These are phyloP conservation scores for Solanum chmielewskii DNA, from an alignment of 257 asterid genomes.

Conservation along the genomic window DNA sequence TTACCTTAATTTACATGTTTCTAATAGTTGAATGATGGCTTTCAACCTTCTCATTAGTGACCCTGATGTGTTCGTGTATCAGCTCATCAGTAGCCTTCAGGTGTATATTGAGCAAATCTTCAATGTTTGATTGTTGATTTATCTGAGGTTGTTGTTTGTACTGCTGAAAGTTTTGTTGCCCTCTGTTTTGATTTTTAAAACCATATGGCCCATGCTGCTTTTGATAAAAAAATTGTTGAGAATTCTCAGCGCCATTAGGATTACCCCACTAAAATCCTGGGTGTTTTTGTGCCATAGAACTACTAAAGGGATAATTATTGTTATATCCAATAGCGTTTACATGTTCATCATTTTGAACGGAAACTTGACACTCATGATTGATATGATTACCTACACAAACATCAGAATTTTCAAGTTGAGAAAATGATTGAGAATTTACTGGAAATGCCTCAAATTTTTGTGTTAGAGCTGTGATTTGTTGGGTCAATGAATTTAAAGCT, in stretches of 20 bases:
- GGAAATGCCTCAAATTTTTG: neutral
- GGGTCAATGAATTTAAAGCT: neutral
- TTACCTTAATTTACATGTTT: no score
- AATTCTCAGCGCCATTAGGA: neutral
- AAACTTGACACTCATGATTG: neutral
- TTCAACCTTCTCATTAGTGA: no score
- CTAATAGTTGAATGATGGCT: no score
- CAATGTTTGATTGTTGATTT: neutral
- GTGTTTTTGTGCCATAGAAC: neutral
- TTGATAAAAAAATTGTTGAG: neutral
- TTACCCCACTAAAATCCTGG: neutral
- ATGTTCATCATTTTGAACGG: neutral
- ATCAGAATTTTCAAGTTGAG: neutral
- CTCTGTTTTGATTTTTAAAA: neutral
- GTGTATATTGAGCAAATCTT: neutral
- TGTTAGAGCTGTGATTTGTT: neutral
- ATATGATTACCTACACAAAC: neutral
- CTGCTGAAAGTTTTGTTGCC: neutral
- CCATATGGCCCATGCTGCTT: neutral
- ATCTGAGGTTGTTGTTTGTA: neutral
- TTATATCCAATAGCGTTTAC: neutral
- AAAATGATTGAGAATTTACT: neutral
- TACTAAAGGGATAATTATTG: neutral
- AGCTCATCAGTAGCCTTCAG: no score
- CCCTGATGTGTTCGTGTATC: no score